phyloP scores from a whole-genome alignment of 345 rosid species.

The Reutealis trisperma region DNA sequence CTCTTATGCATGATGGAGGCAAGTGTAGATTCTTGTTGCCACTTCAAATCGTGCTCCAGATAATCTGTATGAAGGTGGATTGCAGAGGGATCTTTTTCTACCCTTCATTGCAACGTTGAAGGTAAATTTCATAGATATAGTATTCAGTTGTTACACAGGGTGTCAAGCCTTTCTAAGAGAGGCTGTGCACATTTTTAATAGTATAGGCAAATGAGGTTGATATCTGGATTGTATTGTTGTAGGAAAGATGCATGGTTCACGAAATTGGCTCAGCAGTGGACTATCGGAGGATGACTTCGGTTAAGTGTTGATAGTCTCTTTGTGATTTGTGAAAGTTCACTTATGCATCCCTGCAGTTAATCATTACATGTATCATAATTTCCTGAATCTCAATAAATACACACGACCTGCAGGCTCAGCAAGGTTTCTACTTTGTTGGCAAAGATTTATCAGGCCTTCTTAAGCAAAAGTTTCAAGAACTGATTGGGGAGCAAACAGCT shows the following conservation, averaged over 20 bases:
- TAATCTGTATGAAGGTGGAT: slow-evolving; percentile 94
- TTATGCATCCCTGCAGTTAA: slow-evolving; percentile 18
- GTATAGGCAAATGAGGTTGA: not conserved
- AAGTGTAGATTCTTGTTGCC: slow-evolving; percentile 82
- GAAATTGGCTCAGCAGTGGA: slow-evolving; percentile 92
- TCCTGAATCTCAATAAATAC: not conserved
- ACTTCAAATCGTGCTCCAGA: slow-evolving; percentile 99
- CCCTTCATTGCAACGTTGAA: slow-evolving; percentile 85
- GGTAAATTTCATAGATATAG: slow-evolving; percentile 38
- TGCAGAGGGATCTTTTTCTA: slow-evolving; percentile 95
- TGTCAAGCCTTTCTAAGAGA: not conserved
- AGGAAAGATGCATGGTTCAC: slow-evolving; percentile 80
- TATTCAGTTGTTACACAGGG: slow-evolving; percentile 4
- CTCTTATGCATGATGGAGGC: slow-evolving; percentile 42
- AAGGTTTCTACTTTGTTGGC: slow-evolving; percentile 92
- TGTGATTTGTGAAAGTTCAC: not conserved
- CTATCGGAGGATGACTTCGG: slow-evolving; percentile 90
- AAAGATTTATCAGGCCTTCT: slow-evolving; percentile 55
- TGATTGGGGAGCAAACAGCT: slow-evolving; percentile 58
- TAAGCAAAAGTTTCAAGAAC: slow-evolving; percentile 64
- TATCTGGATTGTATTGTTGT: slow-evolving; percentile 23
- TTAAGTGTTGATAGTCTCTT: slow-evolving; percentile 27
- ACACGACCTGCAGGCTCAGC: slow-evolving; percentile 61
- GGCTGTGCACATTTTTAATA: not conserved
- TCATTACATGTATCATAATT: slow-evolving; percentile 1